These are phyloP conservation scores for Fragaria nilgerrensis DNA, from an alignment of 306 rosid genomes.

Conservation along the genomic window DNA sequence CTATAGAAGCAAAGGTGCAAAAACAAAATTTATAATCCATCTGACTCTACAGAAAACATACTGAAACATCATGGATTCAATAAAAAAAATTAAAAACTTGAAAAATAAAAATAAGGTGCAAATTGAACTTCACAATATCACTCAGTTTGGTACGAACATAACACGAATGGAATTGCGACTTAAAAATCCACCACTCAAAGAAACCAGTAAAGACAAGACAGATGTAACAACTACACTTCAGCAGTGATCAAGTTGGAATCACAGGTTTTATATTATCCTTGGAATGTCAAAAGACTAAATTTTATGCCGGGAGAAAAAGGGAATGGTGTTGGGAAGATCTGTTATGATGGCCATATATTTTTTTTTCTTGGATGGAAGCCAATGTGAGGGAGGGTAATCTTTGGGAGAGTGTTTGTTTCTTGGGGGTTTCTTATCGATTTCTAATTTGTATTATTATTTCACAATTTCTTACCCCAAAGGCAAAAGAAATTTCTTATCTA, in stretches of 20 bases:
- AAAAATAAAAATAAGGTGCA: background rate
- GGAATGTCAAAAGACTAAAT: background rate
- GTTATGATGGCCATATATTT: background rate
- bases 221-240: background rate
- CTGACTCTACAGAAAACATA: background rate
- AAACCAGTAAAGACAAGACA: background rate
- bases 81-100: background rate
- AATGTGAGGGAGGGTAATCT: background rate
- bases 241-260: background rate
- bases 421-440: background rate
- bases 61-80: background rate
- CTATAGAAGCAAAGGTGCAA: slow-evolving; percentile 33
- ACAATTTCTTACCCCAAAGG: background rate
- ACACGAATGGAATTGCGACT: background rate
- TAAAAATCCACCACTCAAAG: background rate
- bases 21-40: background rate
- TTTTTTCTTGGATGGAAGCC: background rate
- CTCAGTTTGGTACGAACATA: background rate
- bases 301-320: no score
- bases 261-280: background rate
- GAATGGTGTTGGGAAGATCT: background rate
- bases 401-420: background rate
- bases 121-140: background rate
- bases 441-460: background rate
- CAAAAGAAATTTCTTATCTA: background rate